Base-by-base conservation (phyloP, 768 basidiomycete species). In the Pleurotus pulmonarius region DNA sequence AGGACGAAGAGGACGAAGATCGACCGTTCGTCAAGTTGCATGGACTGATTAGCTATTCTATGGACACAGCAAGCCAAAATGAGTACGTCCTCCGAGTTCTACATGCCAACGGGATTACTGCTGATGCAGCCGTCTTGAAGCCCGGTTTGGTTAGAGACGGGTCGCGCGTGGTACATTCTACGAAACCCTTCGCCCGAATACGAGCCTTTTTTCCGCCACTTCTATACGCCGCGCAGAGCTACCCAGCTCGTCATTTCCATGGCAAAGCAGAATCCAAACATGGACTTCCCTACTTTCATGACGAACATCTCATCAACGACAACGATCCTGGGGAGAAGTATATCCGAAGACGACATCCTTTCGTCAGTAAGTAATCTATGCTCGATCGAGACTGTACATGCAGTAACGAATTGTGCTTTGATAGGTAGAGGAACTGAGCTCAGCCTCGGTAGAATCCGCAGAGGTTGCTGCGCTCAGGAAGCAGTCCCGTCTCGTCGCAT, bases 101-200 rank as follows among this genome's bases (percentile, higher is more conserved):
- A 3, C 29, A 11, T 8, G 3, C 9, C 29, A 34, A 34, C 11
- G 4, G 29, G 29, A 9, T 34, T 3, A 9, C 29, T 8, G 29
- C 29, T 34, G 29, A 34, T 34, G 29, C 29, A 34, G 29, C 29
- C 29, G 11, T 34, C 29, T 34, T 34, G 18, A 60, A 90, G 89
- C 15, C 81, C 86, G 1, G 68, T 90, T 8, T 88, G 75, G 57
- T 73, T 92, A 20, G 83, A 89, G 60, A 90, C 89, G 0, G 59
- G 73, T 15, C 78, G 74, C 53, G 85, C 86, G 0, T 83, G 82
- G 75, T 90, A 90, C 64, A 77, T 82, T 34, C 69, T 91, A 24
- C 67, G 71, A 15, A 61, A 52, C 5, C 83, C 88, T 0, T 74
- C 80, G 1, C 61, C 64, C 16, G 61, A 56, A 18, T 91, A 90